Conservation (phyloP, 176 grass and related monocot genomes). For the Guadua angustifolia region DNA sequence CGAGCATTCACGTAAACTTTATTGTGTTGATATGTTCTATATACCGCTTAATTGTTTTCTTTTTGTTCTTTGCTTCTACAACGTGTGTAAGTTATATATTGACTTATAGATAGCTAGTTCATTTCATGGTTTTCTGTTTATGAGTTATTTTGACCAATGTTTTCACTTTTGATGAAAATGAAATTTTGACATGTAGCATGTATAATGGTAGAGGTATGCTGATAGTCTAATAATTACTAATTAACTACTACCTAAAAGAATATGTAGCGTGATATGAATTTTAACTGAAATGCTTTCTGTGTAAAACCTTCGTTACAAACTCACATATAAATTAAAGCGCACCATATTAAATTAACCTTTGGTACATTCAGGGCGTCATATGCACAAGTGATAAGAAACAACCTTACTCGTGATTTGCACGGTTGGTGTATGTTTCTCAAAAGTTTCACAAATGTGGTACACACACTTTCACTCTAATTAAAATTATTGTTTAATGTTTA, state of each 20-base stretch:
- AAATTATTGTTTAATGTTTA: constrained; percentile 45
- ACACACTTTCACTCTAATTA: background rate
- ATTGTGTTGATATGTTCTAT: background rate
- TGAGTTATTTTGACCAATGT: no score
- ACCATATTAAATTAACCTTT: no score
- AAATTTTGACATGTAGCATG: no score
- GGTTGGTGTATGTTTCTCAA: background rate
- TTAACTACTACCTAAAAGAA: no score
- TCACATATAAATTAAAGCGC: background rate
- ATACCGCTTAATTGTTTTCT: background rate
- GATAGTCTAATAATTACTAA: no score
- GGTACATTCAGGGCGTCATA: background rate
- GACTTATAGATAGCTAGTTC: no score
- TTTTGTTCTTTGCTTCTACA: background rate
- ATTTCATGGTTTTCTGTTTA: no score
- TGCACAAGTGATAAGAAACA: background rate
- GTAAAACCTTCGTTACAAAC: background rate
- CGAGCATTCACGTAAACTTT: no score
- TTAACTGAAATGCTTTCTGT: constrained; percentile 1
- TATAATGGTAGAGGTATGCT: no score
- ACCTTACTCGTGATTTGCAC: background rate
- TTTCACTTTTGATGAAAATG: no score
- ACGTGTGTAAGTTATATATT: no score
- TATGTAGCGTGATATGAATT: background rate
- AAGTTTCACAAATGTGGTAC: background rate